phyloP scores from a whole-genome alignment of 805 yeast species.

The Pichia thaimueangensis region DNA sequence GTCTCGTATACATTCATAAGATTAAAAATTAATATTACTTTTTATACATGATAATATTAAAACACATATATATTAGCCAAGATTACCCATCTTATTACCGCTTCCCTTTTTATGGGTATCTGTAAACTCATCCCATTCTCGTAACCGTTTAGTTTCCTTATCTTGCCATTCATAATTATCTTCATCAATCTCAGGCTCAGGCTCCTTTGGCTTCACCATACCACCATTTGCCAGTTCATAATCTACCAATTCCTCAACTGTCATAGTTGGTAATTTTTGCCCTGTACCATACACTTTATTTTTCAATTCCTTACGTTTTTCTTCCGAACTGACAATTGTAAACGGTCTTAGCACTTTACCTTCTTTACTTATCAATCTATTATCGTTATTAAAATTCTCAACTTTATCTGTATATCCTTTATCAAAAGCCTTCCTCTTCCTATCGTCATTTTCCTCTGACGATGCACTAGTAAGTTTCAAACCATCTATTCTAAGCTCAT shows the following conservation, averaged over 20 bases:
- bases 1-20: too few species aligned
- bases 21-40: too few species aligned
- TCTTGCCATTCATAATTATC: slow-evolving; percentile 65
- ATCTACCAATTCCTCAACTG: slow-evolving; percentile 86
- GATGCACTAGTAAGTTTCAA: slow-evolving; percentile 4
- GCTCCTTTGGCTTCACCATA: slow-evolving; percentile 46
- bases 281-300: slow-evolving; percentile 83
- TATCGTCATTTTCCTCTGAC: slow-evolving; percentile 9
- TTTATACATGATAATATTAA: too few species aligned
- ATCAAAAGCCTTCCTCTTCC: slow-evolving; percentile 21
- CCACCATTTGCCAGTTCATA: slow-evolving; percentile 83
- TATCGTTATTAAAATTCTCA: slow-evolving; percentile 38
- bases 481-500: slow-evolving; percentile 14
- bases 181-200: slow-evolving; percentile 36
- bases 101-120: slow-evolving; percentile 83
- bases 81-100: slow-evolving; percentile 70
- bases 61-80: slow-evolving; percentile 48
- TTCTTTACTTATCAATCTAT: slow-evolving; percentile 48
- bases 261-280: slow-evolving; percentile 87
- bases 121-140: slow-evolving; percentile 91
- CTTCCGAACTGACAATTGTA: slow-evolving; percentile 49
- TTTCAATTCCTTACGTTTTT: slow-evolving; percentile 45
- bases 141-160: slow-evolving; percentile 60
- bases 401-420: slow-evolving; percentile 54
- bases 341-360: slow-evolving; percentile 86